Conservation (phyloP, 495 filamentous ascomycete genomes). For the Niebla homalea region DNA sequence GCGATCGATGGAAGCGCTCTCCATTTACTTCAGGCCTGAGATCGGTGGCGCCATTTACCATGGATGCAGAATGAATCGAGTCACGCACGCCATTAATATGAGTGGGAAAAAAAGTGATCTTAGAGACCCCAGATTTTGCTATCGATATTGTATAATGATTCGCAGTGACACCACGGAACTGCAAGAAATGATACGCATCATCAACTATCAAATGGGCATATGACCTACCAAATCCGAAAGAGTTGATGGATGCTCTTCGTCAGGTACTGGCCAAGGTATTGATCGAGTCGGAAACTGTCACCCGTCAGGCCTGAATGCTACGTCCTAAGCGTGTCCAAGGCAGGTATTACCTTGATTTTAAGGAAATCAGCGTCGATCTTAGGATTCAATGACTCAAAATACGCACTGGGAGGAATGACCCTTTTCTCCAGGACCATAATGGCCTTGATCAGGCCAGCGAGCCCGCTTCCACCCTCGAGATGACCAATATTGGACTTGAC, state of each 20-base stretch:
- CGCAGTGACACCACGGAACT: constrained; percentile 3
- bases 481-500: constrained; percentile 22
- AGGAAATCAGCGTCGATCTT: constrained; percentile 8
- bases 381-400: constrained; percentile 30
- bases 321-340: neutral
- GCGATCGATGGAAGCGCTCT: neutral
- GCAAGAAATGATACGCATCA: constrained; percentile 18
- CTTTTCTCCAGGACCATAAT: constrained; percentile 31
- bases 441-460: constrained; percentile 42
- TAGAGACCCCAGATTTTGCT: neutral
- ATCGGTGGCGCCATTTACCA: neutral
- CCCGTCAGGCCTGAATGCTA: neutral
- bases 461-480: constrained; percentile 19
- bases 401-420: constrained; percentile 35
- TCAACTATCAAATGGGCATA: constrained; percentile 26
- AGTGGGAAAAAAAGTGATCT: neutral
- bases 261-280: constrained; percentile 15
- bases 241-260: constrained; percentile 25
- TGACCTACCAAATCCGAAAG: constrained; percentile 27
- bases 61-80: neutral
- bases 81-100: neutral
- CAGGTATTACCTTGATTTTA: constrained; percentile 4
- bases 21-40: neutral
- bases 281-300: constrained; percentile 8
- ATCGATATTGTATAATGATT: constrained; percentile 11